These are phyloP conservation scores for Saccharomyces jurei DNA, from an alignment of 805 yeast species.

Conservation along the genomic window DNA sequence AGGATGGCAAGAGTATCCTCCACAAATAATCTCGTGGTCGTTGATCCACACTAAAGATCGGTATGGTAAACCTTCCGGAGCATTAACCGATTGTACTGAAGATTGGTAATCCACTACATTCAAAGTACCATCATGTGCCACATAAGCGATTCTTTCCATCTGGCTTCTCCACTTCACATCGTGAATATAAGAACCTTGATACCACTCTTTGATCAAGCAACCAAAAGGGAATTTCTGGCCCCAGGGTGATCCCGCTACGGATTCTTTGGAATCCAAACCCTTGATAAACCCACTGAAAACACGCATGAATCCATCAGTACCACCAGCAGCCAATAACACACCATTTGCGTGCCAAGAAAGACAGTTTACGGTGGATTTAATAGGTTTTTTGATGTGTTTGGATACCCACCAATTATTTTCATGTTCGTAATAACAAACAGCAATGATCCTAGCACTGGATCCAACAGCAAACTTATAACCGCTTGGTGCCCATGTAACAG, in stretches of 20 bases:
- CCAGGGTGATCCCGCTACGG: conserved; percentile 61
- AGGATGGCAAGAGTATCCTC: conserved; percentile 90
- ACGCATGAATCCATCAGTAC: conserved; percentile 87
- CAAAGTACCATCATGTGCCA: conserved; percentile 79
- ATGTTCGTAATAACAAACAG: conserved; percentile 90
- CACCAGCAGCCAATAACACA: conserved; percentile 80
- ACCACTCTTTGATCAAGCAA: conserved; percentile 41
- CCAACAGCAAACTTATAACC: conserved; percentile 97
- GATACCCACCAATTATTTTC: conserved; percentile 99
- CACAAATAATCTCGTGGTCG: conserved; percentile 66
- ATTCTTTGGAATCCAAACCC: conserved; percentile 65
- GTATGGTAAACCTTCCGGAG: conserved; percentile 59
- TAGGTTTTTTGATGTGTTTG: conserved; percentile 92
- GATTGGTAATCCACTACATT: conserved; percentile 56
- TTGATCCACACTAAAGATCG: conserved; percentile 62
- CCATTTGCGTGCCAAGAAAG: conserved; percentile 92
- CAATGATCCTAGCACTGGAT: conserved; percentile 86
- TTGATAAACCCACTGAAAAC: conserved; percentile 86
- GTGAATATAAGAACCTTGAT: conserved; percentile 84
- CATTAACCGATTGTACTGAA: conserved; percentile 15
- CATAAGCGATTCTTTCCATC: conserved; percentile 72
- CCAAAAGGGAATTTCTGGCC: conserved; percentile 94
- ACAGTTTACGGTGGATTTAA: conserved; percentile 75
- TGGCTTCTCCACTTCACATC: conserved; percentile 78
- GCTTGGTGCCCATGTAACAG: conserved; percentile 88